phyloP scores from a whole-genome alignment of 1,139 yeast species.

The Yamadazyma membranifaciens region DNA sequence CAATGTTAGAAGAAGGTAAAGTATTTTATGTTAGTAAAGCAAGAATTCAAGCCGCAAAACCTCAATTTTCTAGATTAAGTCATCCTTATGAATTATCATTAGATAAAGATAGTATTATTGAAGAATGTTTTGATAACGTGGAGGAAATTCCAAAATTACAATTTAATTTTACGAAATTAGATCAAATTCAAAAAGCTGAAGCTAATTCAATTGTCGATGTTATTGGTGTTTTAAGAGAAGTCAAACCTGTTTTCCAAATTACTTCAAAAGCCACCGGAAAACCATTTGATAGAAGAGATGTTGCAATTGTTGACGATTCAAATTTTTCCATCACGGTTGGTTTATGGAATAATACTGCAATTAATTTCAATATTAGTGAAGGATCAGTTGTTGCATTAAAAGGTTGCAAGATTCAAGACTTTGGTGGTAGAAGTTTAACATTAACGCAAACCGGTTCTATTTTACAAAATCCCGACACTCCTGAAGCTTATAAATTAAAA shows the following conservation, averaged over 20 bases:
- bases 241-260: constrained; percentile 72
- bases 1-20: constrained; percentile 80
- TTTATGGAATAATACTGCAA: constrained; percentile 87
- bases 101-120: constrained; percentile 76
- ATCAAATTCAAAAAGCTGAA: constrained; percentile 64
- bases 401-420: constrained; percentile 87
- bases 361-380: constrained; percentile 67
- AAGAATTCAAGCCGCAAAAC: constrained; percentile 78
- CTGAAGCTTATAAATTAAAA: constrained; percentile 81
- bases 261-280: constrained; percentile 92
- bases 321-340: constrained; percentile 77
- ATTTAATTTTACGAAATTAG: constrained; percentile 72
- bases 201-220: constrained; percentile 78
- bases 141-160: constrained; percentile 73
- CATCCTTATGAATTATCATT: constrained; percentile 88
- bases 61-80: constrained; percentile 77
- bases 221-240: constrained; percentile 78
- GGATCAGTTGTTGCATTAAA: constrained; percentile 92
- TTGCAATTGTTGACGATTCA: constrained; percentile 81
- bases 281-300: constrained; percentile 88
- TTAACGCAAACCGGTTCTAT: constrained; percentile 78
- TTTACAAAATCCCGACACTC: constrained; percentile 79
- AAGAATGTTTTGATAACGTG: constrained; percentile 61
- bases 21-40: constrained; percentile 85
- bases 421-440: constrained; percentile 82